Base-by-base conservation (phyloP, 2,329 filamentous ascomycete species). In the Exophiala sideris region DNA sequence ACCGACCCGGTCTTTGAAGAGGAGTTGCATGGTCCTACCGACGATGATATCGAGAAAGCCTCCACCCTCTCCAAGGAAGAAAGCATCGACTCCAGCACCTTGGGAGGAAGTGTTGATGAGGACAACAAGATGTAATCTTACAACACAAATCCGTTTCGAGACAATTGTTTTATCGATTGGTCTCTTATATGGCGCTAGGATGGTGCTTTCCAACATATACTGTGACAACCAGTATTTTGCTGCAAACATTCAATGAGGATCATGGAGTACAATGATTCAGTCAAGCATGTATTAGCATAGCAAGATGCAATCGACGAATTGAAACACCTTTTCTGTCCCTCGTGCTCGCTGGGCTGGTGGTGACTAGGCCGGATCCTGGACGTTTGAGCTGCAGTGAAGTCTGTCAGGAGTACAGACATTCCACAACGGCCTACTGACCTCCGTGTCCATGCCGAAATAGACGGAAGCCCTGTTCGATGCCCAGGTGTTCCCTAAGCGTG, bases 1-100 rank as follows among this genome's bases (percentile, higher is more conserved):
- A 79, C 83, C 14, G 92, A 97, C 67, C 91, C 91, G 38, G 88
- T 95, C 67, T 96, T 96, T 64, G 91, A 97, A 71, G 91, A 96
- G 73, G 81, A 83, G 50, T 59, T 94, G 55, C 89, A 95, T 67
- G 90, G 89, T 29, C 80, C 85, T 14, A 66, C 73, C 48, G 75
- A 76, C 24, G 81, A 83, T 48, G 76, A 83, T 47, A 67, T 73
- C 51, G 80, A 86, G 57, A 71, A 79, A 54, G 59, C 56, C 38
- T 60, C 56, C 45, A 65, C 63, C 38, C 65, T 75, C 29, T 71
- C 75, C 65, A 78, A 80, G 71, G 72, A 76, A 67, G 77, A 75
- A 65, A 78, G 67, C 44, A 68, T 67, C 35, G 71, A 76, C 54
- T 83, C 82, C 59, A 84, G 83, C 70, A 83, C 77, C 65, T 47